Evolutionary conservation across 75 land plant genomes (phyloP).

Genomic region (Pseudotsuga menziesii): DNA sequence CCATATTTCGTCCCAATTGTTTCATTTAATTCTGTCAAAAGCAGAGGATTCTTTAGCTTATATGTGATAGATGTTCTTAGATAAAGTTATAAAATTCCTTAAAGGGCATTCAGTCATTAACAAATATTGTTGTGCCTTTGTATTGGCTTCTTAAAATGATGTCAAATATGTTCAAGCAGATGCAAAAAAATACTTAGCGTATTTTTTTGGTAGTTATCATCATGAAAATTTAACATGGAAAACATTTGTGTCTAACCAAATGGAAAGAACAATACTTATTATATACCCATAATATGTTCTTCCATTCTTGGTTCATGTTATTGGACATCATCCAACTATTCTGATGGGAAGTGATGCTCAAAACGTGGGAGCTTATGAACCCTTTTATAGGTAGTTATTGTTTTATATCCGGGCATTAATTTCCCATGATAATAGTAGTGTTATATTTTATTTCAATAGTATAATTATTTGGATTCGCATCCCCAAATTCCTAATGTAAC

Average conservation of each 20-base stretch:
- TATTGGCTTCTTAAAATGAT: slow-evolving; percentile 48
- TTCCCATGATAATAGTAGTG: slow-evolving; percentile 15
- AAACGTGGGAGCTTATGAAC: slow-evolving; percentile 41
- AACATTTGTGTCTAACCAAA: slow-evolving; percentile 11
- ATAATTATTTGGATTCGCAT: too few species aligned
- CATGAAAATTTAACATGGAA: slow-evolving; percentile 8
- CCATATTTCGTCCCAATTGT: slow-evolving; percentile 49
- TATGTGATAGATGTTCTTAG: slow-evolving; percentile 30
- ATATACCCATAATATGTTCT: slow-evolving; percentile 72
- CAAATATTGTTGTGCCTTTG: slow-evolving; percentile 81
- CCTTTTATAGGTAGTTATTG: slow-evolving; percentile 60
- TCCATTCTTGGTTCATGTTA: slow-evolving; percentile 73
- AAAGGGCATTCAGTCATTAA: slow-evolving; percentile 41
- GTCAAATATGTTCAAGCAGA: slow-evolving; percentile 29
- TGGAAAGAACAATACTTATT: slow-evolving; percentile 25
- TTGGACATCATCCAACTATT: slow-evolving; percentile 70
- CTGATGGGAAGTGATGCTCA: slow-evolving; percentile 37
- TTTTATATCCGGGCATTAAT: slow-evolving; percentile 42
- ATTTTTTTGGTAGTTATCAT: slow-evolving; percentile 43
- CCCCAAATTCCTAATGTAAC: too few species aligned
- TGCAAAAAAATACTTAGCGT: slow-evolving; percentile 47
- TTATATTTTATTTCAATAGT: too few species aligned
- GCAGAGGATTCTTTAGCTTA: slow-evolving; percentile 49
- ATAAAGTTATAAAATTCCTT: slow-evolving; percentile 45
- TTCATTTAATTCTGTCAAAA: slow-evolving; percentile 25